Percentiles rank a stretch among this genome's conserved stretches.
Evolutionary conservation across 257 asterid species (phyloP).

Genomic region (Nicotiana sylvestris): DNA sequence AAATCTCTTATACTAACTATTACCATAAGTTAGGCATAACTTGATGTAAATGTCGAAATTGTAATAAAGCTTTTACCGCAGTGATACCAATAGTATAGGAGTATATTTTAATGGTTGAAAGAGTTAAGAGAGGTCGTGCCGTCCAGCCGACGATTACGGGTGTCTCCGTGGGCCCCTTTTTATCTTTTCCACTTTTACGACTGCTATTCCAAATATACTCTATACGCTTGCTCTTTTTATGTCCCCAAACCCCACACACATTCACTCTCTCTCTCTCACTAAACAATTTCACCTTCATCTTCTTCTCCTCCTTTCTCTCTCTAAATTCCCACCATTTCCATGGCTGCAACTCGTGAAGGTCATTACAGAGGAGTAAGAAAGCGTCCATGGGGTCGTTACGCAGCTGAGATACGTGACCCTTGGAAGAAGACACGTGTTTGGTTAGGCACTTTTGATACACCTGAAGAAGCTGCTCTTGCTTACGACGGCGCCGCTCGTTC

Average conservation of each 20-base stretch:
- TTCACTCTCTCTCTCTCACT: slow-evolving; percentile 1
- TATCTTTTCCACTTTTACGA: neutral
- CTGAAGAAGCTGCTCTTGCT: slow-evolving; percentile 93
- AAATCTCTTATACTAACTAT: no score
- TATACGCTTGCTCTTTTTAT: neutral
- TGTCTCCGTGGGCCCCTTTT: slow-evolving; percentile 58
- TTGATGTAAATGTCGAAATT: no score
- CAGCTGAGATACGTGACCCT: slow-evolving; percentile 97
- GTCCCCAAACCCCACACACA: neutral
- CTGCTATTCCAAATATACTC: neutral
- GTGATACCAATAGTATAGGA: no score
- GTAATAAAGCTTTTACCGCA: no score
- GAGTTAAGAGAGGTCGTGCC: slow-evolving; percentile 55
- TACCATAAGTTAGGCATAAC: no score
- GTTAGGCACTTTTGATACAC: slow-evolving; percentile 96
- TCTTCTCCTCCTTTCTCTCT: neutral
- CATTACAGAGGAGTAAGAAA: slow-evolving; percentile 94
- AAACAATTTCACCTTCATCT: neutral
- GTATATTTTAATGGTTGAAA: no score
- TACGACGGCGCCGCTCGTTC: slow-evolving; percentile 99
- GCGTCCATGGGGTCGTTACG: slow-evolving; percentile 99
- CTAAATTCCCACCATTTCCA: slow-evolving; percentile 12
- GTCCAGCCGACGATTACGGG: slow-evolving; percentile 99
- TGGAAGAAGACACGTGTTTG: slow-evolving; percentile 97
- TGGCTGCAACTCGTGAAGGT: slow-evolving; percentile 82